Conservation (phyloP, 441 rosid species). For the Populus hybrid region DNA sequence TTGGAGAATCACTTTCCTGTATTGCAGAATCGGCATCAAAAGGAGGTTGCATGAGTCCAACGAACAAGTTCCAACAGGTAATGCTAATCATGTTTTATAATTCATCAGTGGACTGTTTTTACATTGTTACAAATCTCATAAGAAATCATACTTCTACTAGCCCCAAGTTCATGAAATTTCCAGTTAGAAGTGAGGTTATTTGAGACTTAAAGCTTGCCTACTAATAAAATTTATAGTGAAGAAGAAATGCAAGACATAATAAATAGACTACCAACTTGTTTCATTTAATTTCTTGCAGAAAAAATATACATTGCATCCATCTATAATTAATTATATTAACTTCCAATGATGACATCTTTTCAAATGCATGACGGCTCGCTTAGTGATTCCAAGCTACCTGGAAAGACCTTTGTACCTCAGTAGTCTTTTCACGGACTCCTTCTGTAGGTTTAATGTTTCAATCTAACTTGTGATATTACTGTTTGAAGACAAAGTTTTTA, state of each 20-base stretch:
- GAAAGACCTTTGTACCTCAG: neutral
- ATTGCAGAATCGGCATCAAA: slow-evolving; percentile 44
- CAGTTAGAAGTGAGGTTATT: neutral
- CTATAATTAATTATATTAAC: neutral
- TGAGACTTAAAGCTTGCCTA: neutral
- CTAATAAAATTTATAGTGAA: neutral
- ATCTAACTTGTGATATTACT: neutral
- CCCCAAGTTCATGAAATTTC: neutral
- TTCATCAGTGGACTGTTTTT: neutral
- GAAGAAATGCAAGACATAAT: neutral
- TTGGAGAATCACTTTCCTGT: slow-evolving; percentile 73
- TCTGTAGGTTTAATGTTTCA: neutral
- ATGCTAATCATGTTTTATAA: neutral
- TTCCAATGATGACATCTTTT: neutral
- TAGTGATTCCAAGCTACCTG: neutral
- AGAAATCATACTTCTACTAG: neutral
- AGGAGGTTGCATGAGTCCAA: slow-evolving; percentile 40
- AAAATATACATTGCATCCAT: neutral
- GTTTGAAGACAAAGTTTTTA: neutral
- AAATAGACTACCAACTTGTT: neutral
- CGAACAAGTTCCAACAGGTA: slow-evolving; percentile 55
- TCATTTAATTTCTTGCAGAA: neutral
- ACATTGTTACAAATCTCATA: neutral
- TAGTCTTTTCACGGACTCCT: neutral
- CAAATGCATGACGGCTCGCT: neutral